Conservation (phyloP, 176 grass and related monocot genomes). For the Eragrostis nindensis region DNA sequence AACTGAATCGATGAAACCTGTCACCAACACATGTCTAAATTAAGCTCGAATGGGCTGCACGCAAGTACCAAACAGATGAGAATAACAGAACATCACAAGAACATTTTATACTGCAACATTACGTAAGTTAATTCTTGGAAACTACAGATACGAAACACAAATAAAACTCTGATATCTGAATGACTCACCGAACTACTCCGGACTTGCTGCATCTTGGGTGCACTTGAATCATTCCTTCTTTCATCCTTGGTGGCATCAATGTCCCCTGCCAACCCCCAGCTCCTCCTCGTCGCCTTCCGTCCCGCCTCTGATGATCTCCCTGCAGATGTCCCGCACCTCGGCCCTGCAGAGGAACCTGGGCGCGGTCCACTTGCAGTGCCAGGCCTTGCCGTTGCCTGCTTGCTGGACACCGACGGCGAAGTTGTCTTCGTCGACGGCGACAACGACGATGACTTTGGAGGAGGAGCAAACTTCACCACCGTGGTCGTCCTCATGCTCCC, state of each 20-base stretch:
- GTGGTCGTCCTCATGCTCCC: constrained; percentile 12
- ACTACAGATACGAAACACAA: not conserved
- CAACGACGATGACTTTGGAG: not conserved
- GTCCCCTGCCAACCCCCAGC: constrained; percentile 20
- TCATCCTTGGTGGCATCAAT: constrained; percentile 5
- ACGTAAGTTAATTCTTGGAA: no score
- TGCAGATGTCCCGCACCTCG: not conserved
- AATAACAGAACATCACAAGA: no score
- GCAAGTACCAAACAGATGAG: no score
- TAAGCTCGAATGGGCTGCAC: no score
- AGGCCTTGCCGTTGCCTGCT: constrained; percentile 30
- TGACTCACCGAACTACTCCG: constrained; percentile 44
- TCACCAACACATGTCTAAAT: no score
- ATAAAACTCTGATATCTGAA: not conserved
- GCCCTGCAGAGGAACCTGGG: constrained; percentile 28
- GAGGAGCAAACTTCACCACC: constrained; percentile 42
- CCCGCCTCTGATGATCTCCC: constrained; percentile 23
- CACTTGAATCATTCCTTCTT: not conserved
- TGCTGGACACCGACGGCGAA: not conserved
- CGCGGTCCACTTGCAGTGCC: not conserved
- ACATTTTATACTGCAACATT: no score
- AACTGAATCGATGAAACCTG: no score
- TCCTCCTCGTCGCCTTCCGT: constrained; percentile 33
- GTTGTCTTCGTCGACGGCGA: not conserved
- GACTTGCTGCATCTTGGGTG: not conserved